Evolutionary conservation across 2,329 filamentous ascomycete species (phyloP), one percentile per base, ranked within the genome.

Genomic region (Westerdykella aurantiaca): DNA sequence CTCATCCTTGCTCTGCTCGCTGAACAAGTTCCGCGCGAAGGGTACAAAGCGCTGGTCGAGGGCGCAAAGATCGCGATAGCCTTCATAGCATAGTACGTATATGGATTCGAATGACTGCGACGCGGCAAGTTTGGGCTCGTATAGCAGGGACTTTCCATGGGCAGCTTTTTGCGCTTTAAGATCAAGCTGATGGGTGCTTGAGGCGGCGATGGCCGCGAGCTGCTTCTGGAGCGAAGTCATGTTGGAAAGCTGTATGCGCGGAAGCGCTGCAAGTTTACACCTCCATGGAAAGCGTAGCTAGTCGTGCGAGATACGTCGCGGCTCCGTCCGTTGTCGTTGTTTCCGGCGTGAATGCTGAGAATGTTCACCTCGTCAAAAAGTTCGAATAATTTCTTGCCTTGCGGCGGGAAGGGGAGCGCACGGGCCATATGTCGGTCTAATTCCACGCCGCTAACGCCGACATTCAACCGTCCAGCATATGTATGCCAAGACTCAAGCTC

Each of bases 161-260:
- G 88, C 82, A 48, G 86, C 81, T 69, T 89, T 91, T 72, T 96
- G 89, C 60, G 90, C 88, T 71, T 94, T 95, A 57, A 95, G 78
- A 66, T 97, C 88, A 60, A 97, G 80, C 56, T 91, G 85, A 64
- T 90, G 85, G 57, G 90, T 95, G 58, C 88, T 95, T 62, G 86
- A 87, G 54, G 86, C 83, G 57, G 90, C 88, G 64, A 98, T 90
- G 66, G 88, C 83, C 75, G 90, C 88, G 74, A 99, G 76, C 79
- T 98, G 94, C 73, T 88, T 83, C 71, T 91, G 86, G 57, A 99
- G 85, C 64, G 88, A 84, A 48, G 89, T 88, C 88, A 94, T 95
- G 45, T 46, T 68, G 60, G 34, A 34, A 34, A 31, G 41, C 25
- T 37, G 34, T 21, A 37, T 34, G 21, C 33, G 33, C 33, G 33